Evolutionary conservation across 495 filamentous ascomycete species (phyloP).

Genomic region (Podospora appendiculata): DNA sequence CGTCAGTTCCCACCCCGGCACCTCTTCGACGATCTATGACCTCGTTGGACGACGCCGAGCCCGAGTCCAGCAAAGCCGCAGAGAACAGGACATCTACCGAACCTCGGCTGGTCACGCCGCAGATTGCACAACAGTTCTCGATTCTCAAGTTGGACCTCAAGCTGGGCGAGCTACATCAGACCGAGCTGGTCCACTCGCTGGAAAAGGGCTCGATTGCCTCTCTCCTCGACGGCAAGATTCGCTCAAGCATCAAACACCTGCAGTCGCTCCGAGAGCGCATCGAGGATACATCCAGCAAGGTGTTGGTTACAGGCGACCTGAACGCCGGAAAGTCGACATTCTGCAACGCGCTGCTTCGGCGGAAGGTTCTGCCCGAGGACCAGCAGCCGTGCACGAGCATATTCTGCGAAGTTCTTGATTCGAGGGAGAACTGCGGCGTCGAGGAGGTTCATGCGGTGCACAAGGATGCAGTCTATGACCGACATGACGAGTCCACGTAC

Average conservation of each 20-base stretch:
- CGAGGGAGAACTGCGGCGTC: constrained; percentile 76
- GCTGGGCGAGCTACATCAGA: constrained; percentile 73
- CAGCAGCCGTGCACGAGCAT: constrained; percentile 99
- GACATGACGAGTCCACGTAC: constrained; percentile 89
- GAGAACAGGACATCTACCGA: constrained; percentile 50
- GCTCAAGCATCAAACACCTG: constrained; percentile 85
- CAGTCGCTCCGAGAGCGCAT: constrained; percentile 82
- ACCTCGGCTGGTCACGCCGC: constrained; percentile 74
- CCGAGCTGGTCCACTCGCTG: constrained; percentile 91
- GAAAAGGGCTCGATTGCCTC: constrained; percentile 87
- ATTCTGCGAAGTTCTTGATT: constrained; percentile 94
- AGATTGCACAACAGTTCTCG: constrained; percentile 93
- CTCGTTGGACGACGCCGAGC: constrained; percentile 52
- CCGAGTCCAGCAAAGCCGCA: constrained; percentile 66
- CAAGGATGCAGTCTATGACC: constrained; percentile 68
- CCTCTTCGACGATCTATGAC: constrained; percentile 66
- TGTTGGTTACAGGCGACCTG: constrained; percentile 91
- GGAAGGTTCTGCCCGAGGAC: constrained; percentile 91
- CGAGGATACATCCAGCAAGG: constrained; percentile 95
- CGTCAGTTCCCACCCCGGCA: constrained; percentile 18
- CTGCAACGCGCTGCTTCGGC: constrained; percentile 87
- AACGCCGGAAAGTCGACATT: constrained; percentile 99
- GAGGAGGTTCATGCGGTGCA: constrained; percentile 96
- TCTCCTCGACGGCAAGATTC: constrained; percentile 87
- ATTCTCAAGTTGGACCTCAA: constrained; percentile 92